phyloP scores from a whole-genome alignment of 208 protist species.

The Eutreptiella sp. region DNA sequence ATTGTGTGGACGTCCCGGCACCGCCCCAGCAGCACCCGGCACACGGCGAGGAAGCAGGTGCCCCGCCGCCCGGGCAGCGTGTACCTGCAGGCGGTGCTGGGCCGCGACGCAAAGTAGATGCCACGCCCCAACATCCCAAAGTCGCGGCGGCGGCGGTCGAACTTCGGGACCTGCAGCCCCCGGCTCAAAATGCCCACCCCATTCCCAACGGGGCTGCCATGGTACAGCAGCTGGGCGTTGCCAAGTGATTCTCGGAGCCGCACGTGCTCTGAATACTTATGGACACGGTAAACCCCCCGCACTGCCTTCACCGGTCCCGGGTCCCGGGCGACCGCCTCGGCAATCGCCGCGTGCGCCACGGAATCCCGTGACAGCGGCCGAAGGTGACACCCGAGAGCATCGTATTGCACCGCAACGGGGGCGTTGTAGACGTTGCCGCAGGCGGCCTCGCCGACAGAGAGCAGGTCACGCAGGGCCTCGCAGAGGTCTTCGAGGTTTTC shows the following conservation, averaged over 20 bases:
- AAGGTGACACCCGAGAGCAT: conserved; percentile 18
- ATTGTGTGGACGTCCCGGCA: too few species aligned
- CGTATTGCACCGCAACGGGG: conserved; percentile 16
- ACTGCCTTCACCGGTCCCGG: neutral
- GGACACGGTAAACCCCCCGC: neutral
- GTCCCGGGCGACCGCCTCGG: neutral
- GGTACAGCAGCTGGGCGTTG: conserved; percentile 23
- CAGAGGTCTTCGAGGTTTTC: conserved; percentile 14
- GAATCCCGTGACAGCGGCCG: neutral
- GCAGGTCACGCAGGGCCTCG: conserved; percentile 1
- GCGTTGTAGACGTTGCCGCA: conserved; percentile 11
- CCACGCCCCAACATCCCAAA: conserved; percentile 37
- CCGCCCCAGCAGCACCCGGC: conserved; percentile 34
- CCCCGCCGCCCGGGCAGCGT: neutral
- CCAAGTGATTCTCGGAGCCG: neutral
- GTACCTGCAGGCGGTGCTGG: conserved; percentile 31
- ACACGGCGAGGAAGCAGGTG: conserved; percentile 28
- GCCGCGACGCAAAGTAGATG: conserved; percentile 40
- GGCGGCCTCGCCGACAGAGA: conserved; percentile 7
- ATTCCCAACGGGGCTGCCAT: conserved; percentile 30
- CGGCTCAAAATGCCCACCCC: conserved; percentile 39
- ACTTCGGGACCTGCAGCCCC: conserved; percentile 38
- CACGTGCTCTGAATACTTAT: neutral
- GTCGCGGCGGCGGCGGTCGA: conserved; percentile 31
- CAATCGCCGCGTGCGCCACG: neutral